A percentile compares a stretch with the other conserved stretches of the same genome.
These are phyloP conservation scores for Acer campestre DNA, from an alignment of 345 rosid species.

Conservation along the genomic window DNA sequence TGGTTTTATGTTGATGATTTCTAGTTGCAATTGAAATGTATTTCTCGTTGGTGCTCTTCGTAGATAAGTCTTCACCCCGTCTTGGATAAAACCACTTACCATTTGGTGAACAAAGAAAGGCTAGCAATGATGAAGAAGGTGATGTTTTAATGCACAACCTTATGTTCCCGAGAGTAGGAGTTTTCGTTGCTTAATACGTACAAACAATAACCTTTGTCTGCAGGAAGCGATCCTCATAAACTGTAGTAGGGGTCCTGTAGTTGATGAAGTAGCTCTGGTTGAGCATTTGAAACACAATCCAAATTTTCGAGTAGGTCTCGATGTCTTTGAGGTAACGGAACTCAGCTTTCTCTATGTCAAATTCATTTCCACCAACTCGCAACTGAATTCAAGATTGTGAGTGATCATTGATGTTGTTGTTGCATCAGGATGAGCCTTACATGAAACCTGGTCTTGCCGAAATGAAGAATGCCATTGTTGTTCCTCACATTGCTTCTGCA, in stretches of 20 bases:
- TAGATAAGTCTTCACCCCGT: constrained; percentile 97
- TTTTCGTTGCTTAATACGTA: constrained; percentile 3
- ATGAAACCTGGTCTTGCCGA: constrained; percentile 98
- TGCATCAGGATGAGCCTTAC: constrained; percentile 82
- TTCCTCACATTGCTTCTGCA: constrained; percentile 97
- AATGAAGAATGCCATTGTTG: constrained; percentile 85
- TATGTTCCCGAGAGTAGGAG: not conserved
- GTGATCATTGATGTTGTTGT: constrained; percentile 14
- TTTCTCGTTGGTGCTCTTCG: constrained; percentile 22
- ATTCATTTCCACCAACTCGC: not conserved
- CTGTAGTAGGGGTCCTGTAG: constrained; percentile 93
- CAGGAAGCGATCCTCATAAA: constrained; percentile 96
- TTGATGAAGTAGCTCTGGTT: constrained; percentile 93
- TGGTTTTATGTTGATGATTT: not conserved
- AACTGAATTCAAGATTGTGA: not conserved
- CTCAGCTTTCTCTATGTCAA: not conserved
- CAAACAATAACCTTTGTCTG: constrained; percentile 6
- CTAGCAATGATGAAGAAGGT: constrained; percentile 97
- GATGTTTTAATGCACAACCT: not conserved
- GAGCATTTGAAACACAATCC: constrained; percentile 87
- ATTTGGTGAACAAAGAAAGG: constrained; percentile 89
- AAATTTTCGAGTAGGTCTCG: constrained; percentile 97
- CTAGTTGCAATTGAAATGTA: constrained; percentile 7
- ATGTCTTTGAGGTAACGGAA: constrained; percentile 82
- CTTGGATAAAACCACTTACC: constrained; percentile 93